Conservation (phyloP, 78 protist genomes). For the Dictyostelium firmibasis region DNA sequence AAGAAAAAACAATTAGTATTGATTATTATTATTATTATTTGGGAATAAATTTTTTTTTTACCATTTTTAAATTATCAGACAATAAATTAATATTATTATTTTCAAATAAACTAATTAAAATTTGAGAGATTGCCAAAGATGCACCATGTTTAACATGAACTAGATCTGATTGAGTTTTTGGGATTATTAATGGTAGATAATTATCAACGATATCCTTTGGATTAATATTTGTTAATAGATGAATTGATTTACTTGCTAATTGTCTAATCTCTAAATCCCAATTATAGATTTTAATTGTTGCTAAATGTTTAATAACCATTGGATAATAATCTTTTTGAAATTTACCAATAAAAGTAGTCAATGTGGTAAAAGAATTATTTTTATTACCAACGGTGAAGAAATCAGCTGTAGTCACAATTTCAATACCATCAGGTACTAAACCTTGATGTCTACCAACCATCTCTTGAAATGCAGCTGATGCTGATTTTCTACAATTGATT, state of each 20-base stretch:
- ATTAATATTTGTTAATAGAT: constrained; percentile 16
- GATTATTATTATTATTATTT: too few species aligned
- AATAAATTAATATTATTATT: neutral
- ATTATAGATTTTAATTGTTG: constrained; percentile 79
- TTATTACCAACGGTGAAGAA: constrained; percentile 91
- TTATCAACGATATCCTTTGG: neutral
- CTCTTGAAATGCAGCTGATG: constrained; percentile 99
- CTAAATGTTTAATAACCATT: constrained; percentile 82
- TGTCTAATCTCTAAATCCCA: constrained; percentile 89
- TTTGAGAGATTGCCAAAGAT: constrained; percentile 66
- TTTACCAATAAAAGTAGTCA: constrained; percentile 80
- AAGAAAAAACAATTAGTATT: too few species aligned
- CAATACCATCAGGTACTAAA: constrained; percentile 95
- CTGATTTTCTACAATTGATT: constrained; percentile 97
- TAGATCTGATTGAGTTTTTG: constrained; percentile 35
- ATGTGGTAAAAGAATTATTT: constrained; percentile 58
- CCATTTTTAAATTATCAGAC: neutral
- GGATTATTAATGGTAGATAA: constrained; percentile 42
- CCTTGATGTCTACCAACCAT: constrained; percentile 96
- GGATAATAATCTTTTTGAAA: constrained; percentile 58
- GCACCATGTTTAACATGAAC: constrained; percentile 86
- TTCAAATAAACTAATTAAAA: constrained; percentile 42
- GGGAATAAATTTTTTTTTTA: neutral
- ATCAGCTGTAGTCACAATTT: constrained; percentile 91
- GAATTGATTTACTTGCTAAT: constrained; percentile 84